Percentiles rank a stretch among this genome's conserved stretches.
Evolutionary conservation across 176 grass and related monocot genomes (phyloP).

Genomic region (Rhynchospora tenuis): DNA sequence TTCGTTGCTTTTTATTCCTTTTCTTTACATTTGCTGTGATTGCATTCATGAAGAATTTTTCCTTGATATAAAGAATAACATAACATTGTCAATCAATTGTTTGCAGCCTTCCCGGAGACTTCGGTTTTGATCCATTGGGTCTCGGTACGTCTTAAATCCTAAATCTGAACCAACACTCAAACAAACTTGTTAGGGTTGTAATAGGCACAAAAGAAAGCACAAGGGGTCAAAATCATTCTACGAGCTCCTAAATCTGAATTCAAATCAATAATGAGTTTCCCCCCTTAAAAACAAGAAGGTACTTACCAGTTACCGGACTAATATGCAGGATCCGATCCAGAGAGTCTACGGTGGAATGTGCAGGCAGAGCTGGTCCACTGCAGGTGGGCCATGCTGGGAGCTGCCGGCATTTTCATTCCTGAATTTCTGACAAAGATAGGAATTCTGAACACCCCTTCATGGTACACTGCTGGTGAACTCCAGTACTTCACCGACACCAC

Average conservation of each 20-base stretch:
- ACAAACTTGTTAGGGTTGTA: not conserved
- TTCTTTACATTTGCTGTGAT: not conserved
- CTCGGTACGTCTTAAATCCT: slow-evolving; percentile 46
- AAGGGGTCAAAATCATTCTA: not conserved
- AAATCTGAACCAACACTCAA: not conserved
- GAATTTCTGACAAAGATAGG: slow-evolving; percentile 90
- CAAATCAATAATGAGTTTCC: not conserved
- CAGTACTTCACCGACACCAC: slow-evolving; percentile 97
- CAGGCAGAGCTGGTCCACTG: slow-evolving; percentile 91
- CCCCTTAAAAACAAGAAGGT: not conserved
- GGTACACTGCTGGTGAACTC: slow-evolving; percentile 75
- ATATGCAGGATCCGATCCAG: slow-evolving; percentile 74
- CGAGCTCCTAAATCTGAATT: not conserved
- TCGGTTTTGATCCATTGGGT: slow-evolving; percentile 88
- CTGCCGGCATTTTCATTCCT: slow-evolving; percentile 89
- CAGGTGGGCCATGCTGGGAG: slow-evolving; percentile 96
- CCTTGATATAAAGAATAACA: not conserved
- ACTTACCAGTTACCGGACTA: not conserved
- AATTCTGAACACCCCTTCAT: slow-evolving; percentile 81
- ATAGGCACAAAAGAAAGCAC: not conserved
- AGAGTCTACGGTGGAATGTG: slow-evolving; percentile 79
- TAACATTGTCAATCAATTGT: not conserved
- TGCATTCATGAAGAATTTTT: not conserved
- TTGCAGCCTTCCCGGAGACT: slow-evolving; percentile 95
- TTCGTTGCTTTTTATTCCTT: not conserved